phyloP scores from a whole-genome alignment of 192 early-diverging fungal genomes.

The Linnemannia elongata region DNA sequence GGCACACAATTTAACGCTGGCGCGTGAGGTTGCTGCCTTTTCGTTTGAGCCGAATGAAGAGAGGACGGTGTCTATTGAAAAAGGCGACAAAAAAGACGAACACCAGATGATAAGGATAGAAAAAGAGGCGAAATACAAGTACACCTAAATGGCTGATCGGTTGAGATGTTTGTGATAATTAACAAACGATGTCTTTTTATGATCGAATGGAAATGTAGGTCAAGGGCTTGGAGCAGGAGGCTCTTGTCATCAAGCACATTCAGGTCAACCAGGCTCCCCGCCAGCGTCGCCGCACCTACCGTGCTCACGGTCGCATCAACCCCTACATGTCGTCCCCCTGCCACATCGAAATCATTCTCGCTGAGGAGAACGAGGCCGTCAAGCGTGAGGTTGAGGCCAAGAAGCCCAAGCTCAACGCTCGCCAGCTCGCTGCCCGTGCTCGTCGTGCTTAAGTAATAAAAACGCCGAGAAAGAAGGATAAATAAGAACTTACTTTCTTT shows the following conservation, averaged over 20 bases:
- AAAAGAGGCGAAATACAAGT: too few species aligned
- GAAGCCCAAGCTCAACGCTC: constrained; percentile 68
- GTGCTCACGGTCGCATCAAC: constrained; percentile 92
- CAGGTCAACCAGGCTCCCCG: constrained; percentile 99
- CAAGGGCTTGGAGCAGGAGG: constrained; percentile 58
- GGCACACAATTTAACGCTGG: too few species aligned
- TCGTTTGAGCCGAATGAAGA: too few species aligned
- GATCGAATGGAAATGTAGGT: constrained; percentile 19
- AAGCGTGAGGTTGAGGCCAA: constrained; percentile 74
- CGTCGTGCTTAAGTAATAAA: constrained; percentile 58
- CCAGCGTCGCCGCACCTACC: constrained; percentile 97
- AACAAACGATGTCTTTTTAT: not conserved
- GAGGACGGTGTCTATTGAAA: too few species aligned
- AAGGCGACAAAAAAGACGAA: too few species aligned
- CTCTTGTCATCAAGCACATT: constrained; percentile 92
- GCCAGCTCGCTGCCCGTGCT: constrained; percentile 67
- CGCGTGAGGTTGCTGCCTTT: too few species aligned
- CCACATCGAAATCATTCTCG: constrained; percentile 96
- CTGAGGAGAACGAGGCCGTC: constrained; percentile 90
- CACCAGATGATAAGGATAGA: too few species aligned
- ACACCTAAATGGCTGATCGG: too few species aligned
- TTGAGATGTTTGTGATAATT: not conserved
- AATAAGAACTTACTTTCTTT: constrained; percentile 6
- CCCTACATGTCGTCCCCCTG: constrained; percentile 96
- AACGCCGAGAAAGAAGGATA: constrained; percentile 27